These are phyloP conservation scores for Actinomortierella wolfii DNA, from an alignment of 371 early-diverging fungal species.

Conservation along the genomic window DNA sequence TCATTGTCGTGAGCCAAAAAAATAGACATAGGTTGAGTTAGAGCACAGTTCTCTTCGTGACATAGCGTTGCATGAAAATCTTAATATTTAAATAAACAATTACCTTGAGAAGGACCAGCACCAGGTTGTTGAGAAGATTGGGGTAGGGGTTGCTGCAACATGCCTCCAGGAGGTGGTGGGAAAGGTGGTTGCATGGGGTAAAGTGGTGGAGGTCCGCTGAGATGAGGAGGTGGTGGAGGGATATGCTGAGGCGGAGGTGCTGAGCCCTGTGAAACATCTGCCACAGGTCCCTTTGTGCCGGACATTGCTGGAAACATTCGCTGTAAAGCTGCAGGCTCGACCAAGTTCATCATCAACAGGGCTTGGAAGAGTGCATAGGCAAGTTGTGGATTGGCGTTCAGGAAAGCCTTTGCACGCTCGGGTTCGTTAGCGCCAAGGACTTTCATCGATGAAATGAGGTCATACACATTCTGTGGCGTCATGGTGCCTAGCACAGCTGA, in stretches of 20 bases:
- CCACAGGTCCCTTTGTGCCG: slow-evolving; percentile 27
- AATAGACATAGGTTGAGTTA: neutral
- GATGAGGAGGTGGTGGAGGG: slow-evolving; percentile 29
- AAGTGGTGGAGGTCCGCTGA: slow-evolving; percentile 18
- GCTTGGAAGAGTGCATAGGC: slow-evolving; percentile 89
- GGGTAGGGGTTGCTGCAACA: slow-evolving; percentile 16
- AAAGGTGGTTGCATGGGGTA: slow-evolving; percentile 31
- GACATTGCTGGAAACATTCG: slow-evolving; percentile 45
- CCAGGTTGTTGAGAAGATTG: slow-evolving; percentile 8
- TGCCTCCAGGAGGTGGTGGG: slow-evolving; percentile 32
- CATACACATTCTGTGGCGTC: slow-evolving; percentile 72
- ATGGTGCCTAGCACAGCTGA: slow-evolving; percentile 70
- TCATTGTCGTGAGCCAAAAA: neutral
- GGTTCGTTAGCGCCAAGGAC: slow-evolving; percentile 67
- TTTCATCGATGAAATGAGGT: slow-evolving; percentile 80
- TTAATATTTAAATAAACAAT: neutral
- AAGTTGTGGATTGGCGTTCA: slow-evolving; percentile 81
- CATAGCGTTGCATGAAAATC: neutral
- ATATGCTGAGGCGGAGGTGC: slow-evolving; percentile 30
- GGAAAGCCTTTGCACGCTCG: slow-evolving; percentile 69
- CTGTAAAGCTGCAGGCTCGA: slow-evolving; percentile 78
- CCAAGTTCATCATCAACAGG: slow-evolving; percentile 80
- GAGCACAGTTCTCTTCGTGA: too few species aligned
- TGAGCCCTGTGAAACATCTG: slow-evolving; percentile 10
- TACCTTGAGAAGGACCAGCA: slow-evolving; percentile 20